These are phyloP conservation scores for Alternaria viburni DNA, from an alignment of 2,329 filamentous ascomycete genomes.

Conservation along the genomic window DNA sequence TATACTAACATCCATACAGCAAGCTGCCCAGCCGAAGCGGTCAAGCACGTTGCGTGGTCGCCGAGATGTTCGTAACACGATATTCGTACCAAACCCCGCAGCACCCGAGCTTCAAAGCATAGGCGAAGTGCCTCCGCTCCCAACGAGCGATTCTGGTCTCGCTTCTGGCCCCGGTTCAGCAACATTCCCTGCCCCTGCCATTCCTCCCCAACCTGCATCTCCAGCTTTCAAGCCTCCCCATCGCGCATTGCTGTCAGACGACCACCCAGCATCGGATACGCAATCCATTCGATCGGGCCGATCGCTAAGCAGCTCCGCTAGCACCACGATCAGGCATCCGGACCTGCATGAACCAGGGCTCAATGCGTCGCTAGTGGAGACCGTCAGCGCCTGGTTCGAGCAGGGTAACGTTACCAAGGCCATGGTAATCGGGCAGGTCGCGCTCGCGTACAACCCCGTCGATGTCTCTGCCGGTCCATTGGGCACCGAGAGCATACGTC, in stretches of 20 bases:
- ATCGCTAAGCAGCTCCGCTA: slow-evolving; percentile 72
- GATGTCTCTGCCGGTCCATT: slow-evolving; percentile 51
- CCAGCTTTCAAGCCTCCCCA: slow-evolving; percentile 46
- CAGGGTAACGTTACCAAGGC: slow-evolving; percentile 73
- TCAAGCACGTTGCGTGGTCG: slow-evolving; percentile 83
- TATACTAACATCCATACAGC: slow-evolving; percentile 48
- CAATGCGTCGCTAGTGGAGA: slow-evolving; percentile 89
- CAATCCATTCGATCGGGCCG: slow-evolving; percentile 90
- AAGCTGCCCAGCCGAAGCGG: slow-evolving; percentile 61
- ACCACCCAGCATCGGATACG: slow-evolving; percentile 77
- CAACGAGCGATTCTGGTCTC: slow-evolving; percentile 29
- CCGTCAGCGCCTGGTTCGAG: slow-evolving; percentile 84
- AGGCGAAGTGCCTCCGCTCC: slow-evolving; percentile 40
- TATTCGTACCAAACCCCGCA: slow-evolving; percentile 69
- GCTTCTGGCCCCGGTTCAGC: slow-evolving; percentile 18
- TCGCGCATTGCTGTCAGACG: slow-evolving; percentile 46
- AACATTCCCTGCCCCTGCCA: slow-evolving; percentile 26
- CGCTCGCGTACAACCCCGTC: slow-evolving; percentile 76
- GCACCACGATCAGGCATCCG: slow-evolving; percentile 72
- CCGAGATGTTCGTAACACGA: slow-evolving; percentile 88
- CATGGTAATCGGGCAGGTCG: slow-evolving; percentile 85
- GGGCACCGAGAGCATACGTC: slow-evolving; percentile 70
- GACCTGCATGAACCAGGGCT: slow-evolving; percentile 81
- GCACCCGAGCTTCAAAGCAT: slow-evolving; percentile 48
- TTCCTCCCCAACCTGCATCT: slow-evolving; percentile 41